Evolutionary conservation across 1,284 basidiomycete genomes (phyloP).

Genomic region (Ceratorhiza oryzae-sativae): DNA sequence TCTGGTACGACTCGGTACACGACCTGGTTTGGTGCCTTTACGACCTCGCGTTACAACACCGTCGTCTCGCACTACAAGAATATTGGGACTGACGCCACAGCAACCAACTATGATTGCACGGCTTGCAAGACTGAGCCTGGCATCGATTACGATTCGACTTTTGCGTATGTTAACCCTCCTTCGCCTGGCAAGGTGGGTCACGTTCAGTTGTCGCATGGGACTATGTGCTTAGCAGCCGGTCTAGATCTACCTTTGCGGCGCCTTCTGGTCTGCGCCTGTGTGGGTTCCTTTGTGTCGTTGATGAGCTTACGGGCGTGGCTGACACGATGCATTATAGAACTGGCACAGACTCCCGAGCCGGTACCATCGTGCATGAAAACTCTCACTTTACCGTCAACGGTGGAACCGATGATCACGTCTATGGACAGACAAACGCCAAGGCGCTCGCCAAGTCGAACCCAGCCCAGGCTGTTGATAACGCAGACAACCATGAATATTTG

Average conservation of each 20-base stretch:
- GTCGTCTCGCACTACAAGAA: not conserved
- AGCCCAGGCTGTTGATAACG: constrained; percentile 11
- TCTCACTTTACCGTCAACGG: constrained; percentile 34
- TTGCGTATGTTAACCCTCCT: constrained; percentile 31
- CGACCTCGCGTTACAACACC: not conserved
- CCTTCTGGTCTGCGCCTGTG: constrained; percentile 38
- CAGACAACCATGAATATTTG: constrained; percentile 32
- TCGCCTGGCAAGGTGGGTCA: constrained; percentile 7
- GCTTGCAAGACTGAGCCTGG: constrained; percentile 15
- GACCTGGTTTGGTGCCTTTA: constrained; percentile 39
- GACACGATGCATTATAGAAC: not conserved
- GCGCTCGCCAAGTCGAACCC: constrained; percentile 15
- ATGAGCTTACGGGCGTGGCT: no score
- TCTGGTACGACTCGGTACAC: constrained; percentile 28
- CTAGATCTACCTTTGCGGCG: constrained; percentile 35
- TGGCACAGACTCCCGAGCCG: constrained; percentile 24
- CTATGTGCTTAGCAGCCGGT: not conserved
- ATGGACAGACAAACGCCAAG: constrained; percentile 15
- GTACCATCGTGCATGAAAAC: constrained; percentile 35
- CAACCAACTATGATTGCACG: constrained; percentile 37
- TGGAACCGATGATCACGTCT: constrained; percentile 28
- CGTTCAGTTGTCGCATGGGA: not conserved
- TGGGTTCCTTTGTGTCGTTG: constrained; percentile 11
- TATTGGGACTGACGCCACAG: constrained; percentile 27
- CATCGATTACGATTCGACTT: constrained; percentile 19